Evolutionary conservation across 2,329 filamentous ascomycete species (phyloP).

Genomic region (Claviceps humidiphila): DNA sequence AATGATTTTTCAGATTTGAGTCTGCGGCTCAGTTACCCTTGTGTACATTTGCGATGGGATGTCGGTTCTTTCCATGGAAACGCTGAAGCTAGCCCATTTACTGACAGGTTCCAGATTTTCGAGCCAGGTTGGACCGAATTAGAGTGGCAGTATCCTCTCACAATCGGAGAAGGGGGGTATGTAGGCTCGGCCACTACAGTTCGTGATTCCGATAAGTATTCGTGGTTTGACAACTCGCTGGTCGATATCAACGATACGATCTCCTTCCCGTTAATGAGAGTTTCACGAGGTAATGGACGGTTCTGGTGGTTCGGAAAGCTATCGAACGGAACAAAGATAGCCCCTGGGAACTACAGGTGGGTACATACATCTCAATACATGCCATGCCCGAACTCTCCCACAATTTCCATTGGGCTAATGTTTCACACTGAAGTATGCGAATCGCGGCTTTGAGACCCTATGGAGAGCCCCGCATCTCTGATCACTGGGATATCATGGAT

Average conservation of each 20-base stretch:
- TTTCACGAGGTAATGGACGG: constrained; percentile 19
- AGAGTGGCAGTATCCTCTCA: constrained; percentile 29
- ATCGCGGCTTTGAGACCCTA: constrained; percentile 29
- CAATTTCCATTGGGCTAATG: background rate
- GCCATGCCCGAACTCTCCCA: background rate
- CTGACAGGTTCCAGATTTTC: constrained; percentile 20
- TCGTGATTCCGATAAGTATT: constrained; percentile 2
- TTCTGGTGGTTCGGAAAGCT: constrained; percentile 31
- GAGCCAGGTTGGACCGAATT: constrained; percentile 23
- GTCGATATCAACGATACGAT: constrained; percentile 23
- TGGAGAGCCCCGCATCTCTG: constrained; percentile 25
- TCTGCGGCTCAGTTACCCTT: constrained; percentile 18
- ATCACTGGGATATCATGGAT: constrained; percentile 28
- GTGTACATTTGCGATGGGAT: constrained; percentile 23
- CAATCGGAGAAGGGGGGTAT: constrained; percentile 24
- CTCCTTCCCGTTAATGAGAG: constrained; percentile 22
- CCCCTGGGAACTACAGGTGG: constrained; percentile 27
- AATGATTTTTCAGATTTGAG: constrained; percentile 19
- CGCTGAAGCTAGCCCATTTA: background rate
- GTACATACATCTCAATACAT: background rate
- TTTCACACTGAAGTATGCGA: constrained; percentile 19
- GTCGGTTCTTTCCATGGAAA: constrained; percentile 11
- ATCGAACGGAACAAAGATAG: constrained; percentile 26
- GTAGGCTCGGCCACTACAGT: constrained; percentile 27
- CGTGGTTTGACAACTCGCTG: constrained; percentile 2